Evolutionary conservation across 768 basidiomycete genomes (phyloP).

Genomic region (Tulasnella sp.): DNA sequence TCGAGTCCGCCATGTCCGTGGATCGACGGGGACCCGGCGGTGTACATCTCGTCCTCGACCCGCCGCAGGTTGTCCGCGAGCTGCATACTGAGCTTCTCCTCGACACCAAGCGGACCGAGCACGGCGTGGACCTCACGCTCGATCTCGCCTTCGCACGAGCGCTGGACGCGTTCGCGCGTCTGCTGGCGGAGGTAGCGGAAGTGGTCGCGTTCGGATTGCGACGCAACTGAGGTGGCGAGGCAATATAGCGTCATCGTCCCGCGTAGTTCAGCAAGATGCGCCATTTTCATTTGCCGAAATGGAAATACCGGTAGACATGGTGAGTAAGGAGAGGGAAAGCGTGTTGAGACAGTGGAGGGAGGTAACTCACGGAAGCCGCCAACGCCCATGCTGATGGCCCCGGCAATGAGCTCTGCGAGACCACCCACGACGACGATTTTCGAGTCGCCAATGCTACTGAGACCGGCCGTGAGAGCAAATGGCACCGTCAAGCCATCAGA

Average conservation of each 20-base stretch:
- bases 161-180: conserved; percentile 68
- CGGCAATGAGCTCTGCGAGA: conserved; percentile 89
- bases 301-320: neutral
- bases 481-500: conserved; percentile 86
- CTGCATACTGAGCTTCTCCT: conserved; percentile 61
- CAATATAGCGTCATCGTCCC: neutral
- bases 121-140: conserved; percentile 87
- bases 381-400: conserved; percentile 96
- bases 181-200: conserved; percentile 67
- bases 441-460: conserved; percentile 79
- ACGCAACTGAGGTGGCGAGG: conserved; percentile 43
- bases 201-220: conserved; percentile 93
- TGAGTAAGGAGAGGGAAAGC: neutral
- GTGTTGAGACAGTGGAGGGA: neutral
- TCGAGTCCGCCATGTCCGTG: neutral
- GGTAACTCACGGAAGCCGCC: conserved; percentile 62
- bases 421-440: conserved; percentile 90
- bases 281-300: neutral
- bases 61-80: conserved; percentile 61
- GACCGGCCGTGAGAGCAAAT: conserved; percentile 80
- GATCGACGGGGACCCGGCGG: neutral
- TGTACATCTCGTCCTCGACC: conserved; percentile 43
- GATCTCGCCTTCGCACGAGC: conserved; percentile 89
- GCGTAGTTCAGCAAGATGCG: neutral
- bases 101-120: conserved; percentile 80